Conservation (phyloP, 2,329 filamentous ascomycete species). For the Thermochaetoides dissita region DNA sequence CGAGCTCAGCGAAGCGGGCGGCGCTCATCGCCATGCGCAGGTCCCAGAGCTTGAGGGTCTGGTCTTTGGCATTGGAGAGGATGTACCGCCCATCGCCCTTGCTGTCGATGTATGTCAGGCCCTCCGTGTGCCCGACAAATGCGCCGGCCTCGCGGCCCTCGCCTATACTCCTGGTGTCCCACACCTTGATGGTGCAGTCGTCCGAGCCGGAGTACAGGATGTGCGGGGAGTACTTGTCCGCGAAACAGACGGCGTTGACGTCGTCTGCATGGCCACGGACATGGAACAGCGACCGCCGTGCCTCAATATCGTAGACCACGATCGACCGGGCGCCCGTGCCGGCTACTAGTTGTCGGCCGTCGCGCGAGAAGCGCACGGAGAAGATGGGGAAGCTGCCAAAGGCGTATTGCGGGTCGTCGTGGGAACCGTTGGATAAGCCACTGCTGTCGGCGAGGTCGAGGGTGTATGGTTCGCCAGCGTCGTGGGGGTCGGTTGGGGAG, state of each 20-base stretch:
- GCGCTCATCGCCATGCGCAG: slow-evolving; percentile 75
- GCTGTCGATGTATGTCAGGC: slow-evolving; percentile 54
- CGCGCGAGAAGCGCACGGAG: slow-evolving; percentile 84
- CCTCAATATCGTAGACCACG: slow-evolving; percentile 86
- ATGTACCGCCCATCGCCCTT: slow-evolving; percentile 68
- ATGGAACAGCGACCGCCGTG: slow-evolving; percentile 56
- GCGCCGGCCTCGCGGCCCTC: slow-evolving; percentile 59
- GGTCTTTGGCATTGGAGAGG: slow-evolving; percentile 87
- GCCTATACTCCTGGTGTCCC: slow-evolving; percentile 86
- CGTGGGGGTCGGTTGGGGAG: slow-evolving; percentile 72
- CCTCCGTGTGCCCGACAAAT: slow-evolving; percentile 53
- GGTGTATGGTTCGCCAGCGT: slow-evolving; percentile 63
- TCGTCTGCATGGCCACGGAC: slow-evolving; percentile 72
- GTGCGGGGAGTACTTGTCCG: slow-evolving; percentile 75
- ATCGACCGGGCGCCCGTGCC: slow-evolving; percentile 69
- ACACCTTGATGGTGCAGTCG: slow-evolving; percentile 86
- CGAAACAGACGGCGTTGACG: slow-evolving; percentile 94
- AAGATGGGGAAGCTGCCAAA: slow-evolving; percentile 52
- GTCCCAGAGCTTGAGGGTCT: slow-evolving; percentile 97
- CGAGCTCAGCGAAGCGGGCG: slow-evolving; percentile 42
- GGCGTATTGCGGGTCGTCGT: not conserved
- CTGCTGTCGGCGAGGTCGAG: slow-evolving; percentile 52
- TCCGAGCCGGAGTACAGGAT: slow-evolving; percentile 94
- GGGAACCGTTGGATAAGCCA: slow-evolving; percentile 14
- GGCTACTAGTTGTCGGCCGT: slow-evolving; percentile 79